Conservation (phyloP, 225 moss, liverwort and hornwort genomes). For the Neckera pumila region DNA sequence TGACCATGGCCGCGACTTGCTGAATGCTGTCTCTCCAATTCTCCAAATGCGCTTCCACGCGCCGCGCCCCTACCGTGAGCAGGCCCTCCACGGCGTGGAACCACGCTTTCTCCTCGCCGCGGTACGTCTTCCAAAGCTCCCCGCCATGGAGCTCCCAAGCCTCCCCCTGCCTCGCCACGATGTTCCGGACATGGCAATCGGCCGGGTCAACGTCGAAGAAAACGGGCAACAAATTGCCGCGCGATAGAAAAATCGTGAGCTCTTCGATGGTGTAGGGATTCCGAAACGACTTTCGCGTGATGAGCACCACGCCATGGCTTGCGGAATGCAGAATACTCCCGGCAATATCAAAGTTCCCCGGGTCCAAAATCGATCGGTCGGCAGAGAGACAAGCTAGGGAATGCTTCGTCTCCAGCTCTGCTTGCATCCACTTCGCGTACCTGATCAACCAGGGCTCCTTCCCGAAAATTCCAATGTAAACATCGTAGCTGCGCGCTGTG, state of each 20-base stretch:
- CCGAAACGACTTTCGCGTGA: constrained; percentile 27
- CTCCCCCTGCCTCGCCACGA: constrained; percentile 30
- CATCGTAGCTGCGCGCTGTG: constrained; percentile 26
- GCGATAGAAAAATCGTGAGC: constrained; percentile 25
- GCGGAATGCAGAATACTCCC: constrained; percentile 24
- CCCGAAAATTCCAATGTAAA: constrained; percentile 41
- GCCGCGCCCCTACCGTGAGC: constrained; percentile 13
- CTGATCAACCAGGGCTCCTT: constrained; percentile 18
- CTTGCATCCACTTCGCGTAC: constrained; percentile 54
- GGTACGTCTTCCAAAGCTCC: constrained; percentile 40
- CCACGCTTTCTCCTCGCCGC: constrained; percentile 35
- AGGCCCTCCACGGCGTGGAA: constrained; percentile 20
- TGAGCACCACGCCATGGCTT: constrained; percentile 37
- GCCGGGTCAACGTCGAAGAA: constrained; percentile 41
- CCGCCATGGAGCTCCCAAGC: constrained; percentile 45
- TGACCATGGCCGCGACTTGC: constrained; percentile 14
- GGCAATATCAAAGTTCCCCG: constrained; percentile 33
- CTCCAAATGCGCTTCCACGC: constrained; percentile 26
- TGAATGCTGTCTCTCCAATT: constrained; percentile 58
- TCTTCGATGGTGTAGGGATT: constrained; percentile 45
- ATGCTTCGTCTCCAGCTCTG: constrained; percentile 39
- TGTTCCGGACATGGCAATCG: constrained; percentile 29
- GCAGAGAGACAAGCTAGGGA: constrained; percentile 29
- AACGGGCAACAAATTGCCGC: constrained; percentile 40
- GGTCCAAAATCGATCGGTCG: constrained; percentile 30